Base-by-base conservation (phyloP, 805 yeast genomes). In the Ogataea glucozyma region DNA sequence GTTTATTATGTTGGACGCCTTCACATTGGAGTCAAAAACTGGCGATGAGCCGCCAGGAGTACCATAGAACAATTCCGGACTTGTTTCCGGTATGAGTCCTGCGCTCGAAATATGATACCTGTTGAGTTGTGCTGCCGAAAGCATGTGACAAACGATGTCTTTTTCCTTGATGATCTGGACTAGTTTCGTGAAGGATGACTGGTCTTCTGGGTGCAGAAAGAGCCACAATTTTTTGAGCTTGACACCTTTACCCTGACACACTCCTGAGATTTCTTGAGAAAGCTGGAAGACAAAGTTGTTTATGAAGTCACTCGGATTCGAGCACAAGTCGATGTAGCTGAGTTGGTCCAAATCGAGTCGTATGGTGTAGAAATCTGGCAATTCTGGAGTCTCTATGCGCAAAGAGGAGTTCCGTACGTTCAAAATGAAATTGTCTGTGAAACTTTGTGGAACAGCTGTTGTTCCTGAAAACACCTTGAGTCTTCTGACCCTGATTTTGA, bases 51-150 rank as follows among this genome's bases (percentile, higher is more conserved):
- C 31, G 4, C 14, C 16, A 12, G 41, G n/a, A 7, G 45, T 5
- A 3, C 50, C 50, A 31, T 50, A 48, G 24, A 48, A 50, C 7
- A 40, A 23, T 4, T 30, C 35, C 6, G 52, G 52, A 12, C 40
- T 22, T 6, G 43, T 46, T 26, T 19, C 42, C 19, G 42, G 21
- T 11, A 44, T 18, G 6, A 44, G 9, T n/a, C 29, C 24, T 4
- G 13, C 13, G 17, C 17, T n/a, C 18, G 27, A 16, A 23, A 26
- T 31, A 26, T 30, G 26, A 7, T 6, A 13, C 14, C 23, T 23
- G 35, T 40, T 22, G 35, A 43, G 29, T 9, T 34, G 29, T 16
- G 38, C 20, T 16, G 38, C 29, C 3, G 46, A 26, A 4, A 45
- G 31, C 7, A 17, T 13, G 13, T 45, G 43, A 33, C 47, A 45